Conservation (phyloP, 2,329 filamentous ascomycete genomes). For the Diaporthe longicolla region DNA sequence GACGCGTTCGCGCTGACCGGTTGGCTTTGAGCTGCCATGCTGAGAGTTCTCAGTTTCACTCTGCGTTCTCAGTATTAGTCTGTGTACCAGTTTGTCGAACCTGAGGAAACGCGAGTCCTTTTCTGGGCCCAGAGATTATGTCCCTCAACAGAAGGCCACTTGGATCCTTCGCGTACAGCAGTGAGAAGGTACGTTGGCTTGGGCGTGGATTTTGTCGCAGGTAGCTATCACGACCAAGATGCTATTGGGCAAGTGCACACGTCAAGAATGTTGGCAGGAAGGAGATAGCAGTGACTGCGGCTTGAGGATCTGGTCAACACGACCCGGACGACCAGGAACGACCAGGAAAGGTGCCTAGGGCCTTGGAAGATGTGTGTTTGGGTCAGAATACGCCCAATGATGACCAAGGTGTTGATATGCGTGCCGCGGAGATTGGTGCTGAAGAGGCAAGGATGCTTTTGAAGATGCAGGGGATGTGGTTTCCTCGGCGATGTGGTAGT, state of each 20-base stretch:
- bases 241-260: background rate
- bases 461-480: background rate
- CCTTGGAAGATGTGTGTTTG: background rate
- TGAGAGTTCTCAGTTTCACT: background rate
- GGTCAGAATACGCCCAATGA: background rate
- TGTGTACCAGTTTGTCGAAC: background rate
- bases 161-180: too few relatives aligned
- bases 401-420: background rate
- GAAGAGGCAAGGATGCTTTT: background rate
- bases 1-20: background rate
- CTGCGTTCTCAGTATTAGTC: background rate
- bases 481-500: slow-evolving; percentile 1
- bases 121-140: background rate
- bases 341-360: background rate
- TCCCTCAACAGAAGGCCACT: too few relatives aligned
- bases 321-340: background rate
- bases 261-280: background rate
- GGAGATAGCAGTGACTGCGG: background rate
- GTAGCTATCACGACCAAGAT: background rate
- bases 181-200: background rate
- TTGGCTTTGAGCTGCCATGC: background rate
- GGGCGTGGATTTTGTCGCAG: background rate
- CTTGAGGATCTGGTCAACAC: background rate
- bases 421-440: background rate
- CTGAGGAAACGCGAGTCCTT: background rate